Evolutionary conservation across 2,329 filamentous ascomycete genomes (phyloP), one percentile per base, ranked within the genome.

Genomic region (Sporothrix mexicana): DNA sequence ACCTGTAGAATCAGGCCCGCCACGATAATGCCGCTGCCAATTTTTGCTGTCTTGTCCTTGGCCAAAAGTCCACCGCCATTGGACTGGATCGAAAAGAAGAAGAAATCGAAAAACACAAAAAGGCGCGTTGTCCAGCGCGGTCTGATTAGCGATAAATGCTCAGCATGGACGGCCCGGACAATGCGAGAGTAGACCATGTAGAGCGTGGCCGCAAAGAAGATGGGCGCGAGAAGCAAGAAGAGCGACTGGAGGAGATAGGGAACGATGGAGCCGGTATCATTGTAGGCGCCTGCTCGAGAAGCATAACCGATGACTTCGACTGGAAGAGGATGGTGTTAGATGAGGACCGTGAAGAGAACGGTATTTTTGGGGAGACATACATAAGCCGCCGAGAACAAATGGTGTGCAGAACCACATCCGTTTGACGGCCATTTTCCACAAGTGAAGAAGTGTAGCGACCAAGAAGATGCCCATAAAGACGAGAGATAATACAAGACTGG

Each of bases 1-100:
- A 90, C 82, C 75, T 91, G 88, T n/a, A 90, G 77, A 20, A 86
- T 78, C 4, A 91, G 79, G 3, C 88, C 88, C 4, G 76, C 83
- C 8, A 90, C 78, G 25, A 90, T 84, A 71, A 90, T 79, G 23
- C 84, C 81, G 67, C 84, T 78, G 9, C 85, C 85, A 83, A 72
- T 75, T 55, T 71, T 9, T 8, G 67, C 74, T 49, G 78, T 77
- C 6, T 78, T 77, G 0, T 74, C 74, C 57, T 76, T 73, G 71
- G 77, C 77, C 20, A 78, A 75, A 7, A 80, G 57, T 5, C 79
- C 80, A 23, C 77, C 80, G 4, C 79, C 80, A 70, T 75, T 75
- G 51, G 75, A 74, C 72, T 81, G 80, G 10, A 81, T 70, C 53
- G 77, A 41, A 71, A 81, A 78, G 59, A 76, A 78, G 64, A 79